Evolutionary conservation across 176 grass and related monocot species (phyloP), one percentile per base, ranked within the genome.

Genomic region (Aegilops speltoides): DNA sequence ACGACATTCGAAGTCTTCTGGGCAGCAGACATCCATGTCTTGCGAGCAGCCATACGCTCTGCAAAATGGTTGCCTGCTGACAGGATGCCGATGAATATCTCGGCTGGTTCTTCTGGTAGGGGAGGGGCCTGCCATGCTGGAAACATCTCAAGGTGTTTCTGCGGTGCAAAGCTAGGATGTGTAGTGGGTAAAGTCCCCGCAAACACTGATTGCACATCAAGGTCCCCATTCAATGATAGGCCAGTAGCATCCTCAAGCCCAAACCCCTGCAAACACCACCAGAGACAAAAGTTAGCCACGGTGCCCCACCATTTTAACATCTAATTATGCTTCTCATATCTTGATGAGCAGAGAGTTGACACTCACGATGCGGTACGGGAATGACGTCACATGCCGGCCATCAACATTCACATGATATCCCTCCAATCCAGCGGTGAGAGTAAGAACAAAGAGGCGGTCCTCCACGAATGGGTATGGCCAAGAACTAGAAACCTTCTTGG

Each of bases 31-130:
- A 99, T 99, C 97, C 97, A 99, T 79, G 97, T 93, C 85, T 96
- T 99, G 38, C 97, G 94, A 16, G 87, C 94, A 8, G 97, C 90
- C 97, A 99, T 99, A 31, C 97, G 97, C 85, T 99, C 97, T 29
- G 90, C 94, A 87, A 99, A 99, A 82, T 97, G 97, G 80, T 99
- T 99, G 46, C 94, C 94, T 3, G 97, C 97, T 73, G 97, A 99
- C 36, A 99, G 87, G 66, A 99, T 99, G 69, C 97, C 97, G 4
- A 99, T 97, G 83, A 99, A 99, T 66, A 99, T 70, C 68, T 99
- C 94, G 28, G 88, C 82, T 10, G 94, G 87, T 72, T 82, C 89
- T 3, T 91, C 86, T 81, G 89, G 85, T 74, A 99, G 79, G 17
- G 92, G 94, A 29, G 87, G 89, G 31, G 90, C 92, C 91, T 91